Percentiles rank a stretch among this genome's conserved stretches.
These are phyloP conservation scores for Solanum paucissectum DNA, from an alignment of 257 asterid genomes.

Conservation along the genomic window DNA sequence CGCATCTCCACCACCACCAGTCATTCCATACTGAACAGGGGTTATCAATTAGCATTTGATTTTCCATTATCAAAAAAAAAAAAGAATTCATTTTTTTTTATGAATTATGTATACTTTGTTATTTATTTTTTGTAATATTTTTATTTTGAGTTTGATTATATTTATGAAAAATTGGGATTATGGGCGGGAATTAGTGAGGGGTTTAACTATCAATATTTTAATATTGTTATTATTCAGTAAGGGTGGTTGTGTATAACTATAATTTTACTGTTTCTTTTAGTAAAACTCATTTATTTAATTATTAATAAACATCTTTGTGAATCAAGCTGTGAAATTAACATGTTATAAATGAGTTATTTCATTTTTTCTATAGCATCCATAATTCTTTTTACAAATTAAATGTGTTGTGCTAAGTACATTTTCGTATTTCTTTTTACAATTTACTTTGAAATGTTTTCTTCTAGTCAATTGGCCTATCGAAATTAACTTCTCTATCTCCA, in stretches of 20 bases:
- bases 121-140: neutral
- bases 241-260: neutral
- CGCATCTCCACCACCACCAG: slow-evolving; percentile 43
- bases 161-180: neutral
- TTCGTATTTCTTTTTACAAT: no score
- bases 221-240: neutral
- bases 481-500: no score
- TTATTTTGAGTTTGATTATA: neutral
- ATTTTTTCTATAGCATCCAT: neutral
- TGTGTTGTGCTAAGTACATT: no score
- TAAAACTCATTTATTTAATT: neutral
- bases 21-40: slow-evolving; percentile 17
- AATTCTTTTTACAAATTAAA: no score
- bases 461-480: no score
- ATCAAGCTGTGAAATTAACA: neutral
- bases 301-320: neutral
- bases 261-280: neutral
- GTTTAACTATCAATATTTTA: neutral
- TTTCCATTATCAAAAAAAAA: neutral
- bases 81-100: neutral
- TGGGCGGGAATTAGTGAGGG: neutral
- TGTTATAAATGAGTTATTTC: neutral
- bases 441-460: no score
- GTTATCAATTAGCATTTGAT: neutral
- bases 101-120: slow-evolving; percentile 2